These are phyloP conservation scores for Brasenia schreberi DNA, from an alignment of 164 flowering plant species.

Conservation along the genomic window DNA sequence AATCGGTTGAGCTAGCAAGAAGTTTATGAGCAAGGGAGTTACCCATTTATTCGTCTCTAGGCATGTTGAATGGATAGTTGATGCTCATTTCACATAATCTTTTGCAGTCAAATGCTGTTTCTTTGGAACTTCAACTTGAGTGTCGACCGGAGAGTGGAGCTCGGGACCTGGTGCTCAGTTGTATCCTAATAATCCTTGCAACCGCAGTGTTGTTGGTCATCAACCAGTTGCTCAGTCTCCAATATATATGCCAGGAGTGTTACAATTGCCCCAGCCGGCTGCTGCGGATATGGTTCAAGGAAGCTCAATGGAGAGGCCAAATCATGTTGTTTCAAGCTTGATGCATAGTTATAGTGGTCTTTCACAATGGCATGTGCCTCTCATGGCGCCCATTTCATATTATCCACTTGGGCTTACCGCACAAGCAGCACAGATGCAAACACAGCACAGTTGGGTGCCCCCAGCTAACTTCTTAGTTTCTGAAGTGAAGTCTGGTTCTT, in stretches of 20 bases:
- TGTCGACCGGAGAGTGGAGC: conserved; percentile 19
- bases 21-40: too few species aligned
- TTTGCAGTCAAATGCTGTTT: conserved; percentile 28
- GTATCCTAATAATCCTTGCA: conserved; percentile 27
- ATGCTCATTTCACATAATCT: neutral
- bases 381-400: conserved; percentile 56
- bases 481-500: conserved; percentile 38
- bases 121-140: conserved; percentile 18
- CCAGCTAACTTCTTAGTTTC: conserved; percentile 30
- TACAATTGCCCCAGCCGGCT: conserved; percentile 50
- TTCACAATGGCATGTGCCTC: conserved; percentile 43
- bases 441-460: conserved; percentile 30
- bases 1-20: too few species aligned
- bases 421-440: conserved; percentile 58
- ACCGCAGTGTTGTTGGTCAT: conserved; percentile 26
- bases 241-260: conserved; percentile 51
- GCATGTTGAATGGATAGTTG: too few species aligned
- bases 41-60: too few species aligned
- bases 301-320: conserved; percentile 33
- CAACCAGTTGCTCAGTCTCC: conserved; percentile 22
- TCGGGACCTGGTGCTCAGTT: conserved; percentile 17
- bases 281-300: conserved; percentile 39
- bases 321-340: conserved; percentile 30
- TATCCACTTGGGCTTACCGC: conserved; percentile 41
- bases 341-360: conserved; percentile 44